Evolutionary conservation across 2,329 filamentous ascomycete genomes (phyloP), one percentile per base, ranked within the genome.

Genomic region (Trichoderma afroharzianum): DNA sequence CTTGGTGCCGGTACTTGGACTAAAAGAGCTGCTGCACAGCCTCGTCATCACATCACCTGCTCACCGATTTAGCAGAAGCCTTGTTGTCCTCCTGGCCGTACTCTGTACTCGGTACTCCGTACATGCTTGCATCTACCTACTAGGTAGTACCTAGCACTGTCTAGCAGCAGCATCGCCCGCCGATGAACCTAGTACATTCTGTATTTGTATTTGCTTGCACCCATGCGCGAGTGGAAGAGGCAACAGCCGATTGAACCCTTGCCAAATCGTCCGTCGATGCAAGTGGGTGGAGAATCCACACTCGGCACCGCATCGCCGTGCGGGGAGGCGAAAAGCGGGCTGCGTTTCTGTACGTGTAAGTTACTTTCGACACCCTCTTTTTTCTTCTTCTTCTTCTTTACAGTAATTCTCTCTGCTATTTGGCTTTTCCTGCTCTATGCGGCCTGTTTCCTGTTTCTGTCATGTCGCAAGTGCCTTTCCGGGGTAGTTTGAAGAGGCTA

Each of bases 231-330:
- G 28, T 47, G 36, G 32, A 58, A 58, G 63, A 67, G 63, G 64
- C 57, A 69, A 69, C 67, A 69, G 57, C 57, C 66, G 66, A 62
- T 69, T 26, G 14, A 26, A 50, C 39, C 63, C 50, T 58, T 55
- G 33, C 32, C 47, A 67, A 36, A 59, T 68, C 28, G 66, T 18
- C 55, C 55, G 28, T 33, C 55, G 33, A 68, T 53, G 66, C 66
- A 53, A 53, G 47, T 53, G 66, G 36, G 66, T 69, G 66, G 66
- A 69, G 57, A 33, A 50, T 58, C n/a, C 66, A 69, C 57, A 53
- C 66, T 69, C 66, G 66, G 66, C 66, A 69, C 55, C 66, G 28
- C 66, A 47, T 69, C 53, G 66, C 66, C 66, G 66, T 69, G 66
- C 66, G 66, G 66, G 66, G 66, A 69, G 39, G 39, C 36, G 18